phyloP scores from a whole-genome alignment of 805 yeast genomes.

The Metschnikowia chrysomelidarum region DNA sequence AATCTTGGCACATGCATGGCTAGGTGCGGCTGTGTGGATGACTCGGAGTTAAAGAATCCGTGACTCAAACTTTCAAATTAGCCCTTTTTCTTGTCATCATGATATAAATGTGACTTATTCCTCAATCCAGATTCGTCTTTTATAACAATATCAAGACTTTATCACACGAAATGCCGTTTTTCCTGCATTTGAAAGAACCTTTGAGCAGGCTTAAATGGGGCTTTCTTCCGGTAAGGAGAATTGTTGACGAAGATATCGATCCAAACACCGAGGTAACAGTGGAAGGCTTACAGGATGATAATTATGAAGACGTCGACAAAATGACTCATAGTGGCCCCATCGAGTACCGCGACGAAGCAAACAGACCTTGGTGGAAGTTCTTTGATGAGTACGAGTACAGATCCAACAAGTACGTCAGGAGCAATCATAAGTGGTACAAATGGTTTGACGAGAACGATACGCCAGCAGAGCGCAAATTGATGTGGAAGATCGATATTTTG shows the following conservation, averaged over 20 bases:
- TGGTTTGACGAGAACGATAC: constrained; percentile 30
- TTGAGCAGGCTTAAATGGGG: constrained; percentile 30
- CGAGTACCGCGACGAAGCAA: constrained; percentile 53
- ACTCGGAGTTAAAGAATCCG: no score
- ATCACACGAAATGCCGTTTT: no score
- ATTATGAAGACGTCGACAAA: constrained; percentile 9
- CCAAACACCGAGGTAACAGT: background rate
- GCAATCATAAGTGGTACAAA: constrained; percentile 25
- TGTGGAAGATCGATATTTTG: constrained; percentile 29
- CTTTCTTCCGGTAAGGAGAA: constrained; percentile 32
- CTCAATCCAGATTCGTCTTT: no score
- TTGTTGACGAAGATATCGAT: constrained; percentile 29
- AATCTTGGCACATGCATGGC: no score
- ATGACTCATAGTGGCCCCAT: constrained; percentile 3
- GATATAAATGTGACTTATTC: no score
- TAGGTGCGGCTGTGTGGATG: no score
- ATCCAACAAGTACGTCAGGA: constrained; percentile 16
- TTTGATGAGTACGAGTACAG: constrained; percentile 39
- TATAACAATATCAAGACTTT: no score
- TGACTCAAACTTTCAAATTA: no score
- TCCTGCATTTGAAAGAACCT: constrained; percentile 16
- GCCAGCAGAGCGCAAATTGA: constrained; percentile 27
- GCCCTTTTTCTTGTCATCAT: no score
- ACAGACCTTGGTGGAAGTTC: constrained; percentile 49
- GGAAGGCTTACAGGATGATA: constrained; percentile 13